Evolutionary conservation across 2,329 filamentous ascomycete genomes (phyloP), one percentile per base, ranked within the genome.

Genomic region (Fusarium goolgardi): DNA sequence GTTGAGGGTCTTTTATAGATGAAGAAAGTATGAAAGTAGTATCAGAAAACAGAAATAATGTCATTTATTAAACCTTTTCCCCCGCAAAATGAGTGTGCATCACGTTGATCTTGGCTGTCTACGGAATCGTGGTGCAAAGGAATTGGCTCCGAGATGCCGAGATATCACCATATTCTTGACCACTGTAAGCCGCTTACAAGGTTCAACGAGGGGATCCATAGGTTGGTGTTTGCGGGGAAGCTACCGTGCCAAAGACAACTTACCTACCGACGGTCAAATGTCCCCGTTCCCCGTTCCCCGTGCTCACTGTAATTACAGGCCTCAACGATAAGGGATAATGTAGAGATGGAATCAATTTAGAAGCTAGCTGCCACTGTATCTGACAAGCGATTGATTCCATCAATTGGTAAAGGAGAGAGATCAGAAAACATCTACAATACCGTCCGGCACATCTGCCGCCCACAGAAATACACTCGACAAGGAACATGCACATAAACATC

Each of bases 61-160:
- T 41, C 46, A 58, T 62, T 52, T 69, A 69, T 41, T 40, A 47
- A 39, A 23, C 43, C 35, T 61, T 45, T 56, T 18, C 37, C 62
- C 61, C 61, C 55, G 61, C 63, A 60, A 43, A 50, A 39, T 27
- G 32, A 12, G 27, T 40, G 39, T 31, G 31, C 45, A 21, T 31
- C n/a, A 59, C 63, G 64, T 66, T 20, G 51, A 64, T 56, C 49
- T 64, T 70, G 51, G 41, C 67, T 64, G 62, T 16, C 18, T 29
- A 54, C 46, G 39, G 40, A 63, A 67, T 39, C 41, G 55, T 50
- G 45, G 29, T 55, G 16, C 18, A 37, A 23, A n/a, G 32, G 32
- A 23, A 23, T 32, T 20, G 25, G 40, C 59, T 32, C 71, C 71
- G 71, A 73, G 62, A 73, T 69, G 52, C 71, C 71, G 71, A 73